Evolutionary conservation across 805 yeast genomes (phyloP).

Genomic region (Osmozyma mogii): DNA sequence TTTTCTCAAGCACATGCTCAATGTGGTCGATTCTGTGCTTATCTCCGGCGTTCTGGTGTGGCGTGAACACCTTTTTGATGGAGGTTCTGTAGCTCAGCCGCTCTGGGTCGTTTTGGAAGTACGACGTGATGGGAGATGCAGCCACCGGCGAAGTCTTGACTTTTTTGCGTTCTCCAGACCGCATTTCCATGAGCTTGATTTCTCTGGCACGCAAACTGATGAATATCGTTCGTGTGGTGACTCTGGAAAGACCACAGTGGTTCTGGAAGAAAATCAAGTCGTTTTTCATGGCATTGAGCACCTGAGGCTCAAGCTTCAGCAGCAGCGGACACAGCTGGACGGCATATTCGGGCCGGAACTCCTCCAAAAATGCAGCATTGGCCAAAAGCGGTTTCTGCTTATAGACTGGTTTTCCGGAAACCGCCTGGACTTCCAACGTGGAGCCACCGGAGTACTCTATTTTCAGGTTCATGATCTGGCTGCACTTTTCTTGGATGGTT

Average conservation of each 20-base stretch:
- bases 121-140: conserved; percentile 7
- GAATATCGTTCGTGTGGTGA: conserved; percentile 31
- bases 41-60: conserved; percentile 26
- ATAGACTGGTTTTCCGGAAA: neutral
- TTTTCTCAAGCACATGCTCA: conserved; percentile 21
- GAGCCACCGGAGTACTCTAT: neutral
- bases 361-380: conserved; percentile 38
- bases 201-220: conserved; percentile 39
- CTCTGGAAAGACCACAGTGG: conserved; percentile 22
- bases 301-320: conserved; percentile 42
- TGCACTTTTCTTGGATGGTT: conserved; percentile 16
- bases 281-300: conserved; percentile 44
- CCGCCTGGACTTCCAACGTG: neutral
- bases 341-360: conserved; percentile 44
- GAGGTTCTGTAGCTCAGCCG: conserved; percentile 23
- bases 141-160: conserved; percentile 3
- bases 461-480: conserved; percentile 15
- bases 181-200: conserved; percentile 37
- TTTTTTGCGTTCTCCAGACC: conserved; percentile 13
- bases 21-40: conserved; percentile 18
- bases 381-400: conserved; percentile 20
- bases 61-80: conserved; percentile 29
- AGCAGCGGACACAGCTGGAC: conserved; percentile 49
- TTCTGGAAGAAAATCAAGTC: conserved; percentile 39
- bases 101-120: conserved; percentile 3